Evolutionary conservation across 352 stramenopile species (phyloP).

Genomic region (Phytophthora nicotianae): DNA sequence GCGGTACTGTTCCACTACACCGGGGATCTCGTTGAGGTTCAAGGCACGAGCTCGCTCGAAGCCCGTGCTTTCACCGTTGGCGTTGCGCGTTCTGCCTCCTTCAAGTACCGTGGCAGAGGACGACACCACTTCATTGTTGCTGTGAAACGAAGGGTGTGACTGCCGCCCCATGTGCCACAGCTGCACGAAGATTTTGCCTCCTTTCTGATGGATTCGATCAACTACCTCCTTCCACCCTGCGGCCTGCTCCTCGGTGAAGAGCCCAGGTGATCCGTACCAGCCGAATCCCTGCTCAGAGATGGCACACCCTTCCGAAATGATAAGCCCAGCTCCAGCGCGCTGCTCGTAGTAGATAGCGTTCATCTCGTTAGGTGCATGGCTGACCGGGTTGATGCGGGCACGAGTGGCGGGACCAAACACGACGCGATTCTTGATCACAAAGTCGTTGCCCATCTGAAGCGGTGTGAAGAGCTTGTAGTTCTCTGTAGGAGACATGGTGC

Average conservation of each 20-base stretch:
- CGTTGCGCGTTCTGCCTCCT: conserved; percentile 32
- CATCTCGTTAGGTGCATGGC: conserved; percentile 29
- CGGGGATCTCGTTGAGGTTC: conserved; percentile 36
- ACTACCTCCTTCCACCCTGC: conserved; percentile 52
- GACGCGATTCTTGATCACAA: conserved; percentile 53
- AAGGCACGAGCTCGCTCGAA: conserved; percentile 32
- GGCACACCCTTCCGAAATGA: conserved; percentile 52
- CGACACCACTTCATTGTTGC: conserved; percentile 54
- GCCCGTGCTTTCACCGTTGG: conserved; percentile 19
- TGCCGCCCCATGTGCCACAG: conserved; percentile 83
- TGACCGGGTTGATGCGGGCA: conserved; percentile 24
- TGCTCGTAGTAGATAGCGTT: conserved; percentile 50
- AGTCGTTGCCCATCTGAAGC: conserved; percentile 24
- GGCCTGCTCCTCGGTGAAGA: conserved; percentile 48
- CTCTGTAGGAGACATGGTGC: conserved; percentile 22
- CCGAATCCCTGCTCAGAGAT: conserved; percentile 41
- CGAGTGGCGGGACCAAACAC: conserved; percentile 51
- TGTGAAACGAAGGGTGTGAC: conserved; percentile 60
- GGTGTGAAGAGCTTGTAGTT: conserved; percentile 47
- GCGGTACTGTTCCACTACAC: conserved; percentile 79
- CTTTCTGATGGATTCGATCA: conserved; percentile 72
- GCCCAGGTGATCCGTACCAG: conserved; percentile 44
- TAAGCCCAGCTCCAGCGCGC: conserved; percentile 40
- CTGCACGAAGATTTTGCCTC: conserved; percentile 78
- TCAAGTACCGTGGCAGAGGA: conserved; percentile 31